Evolutionary conservation across 1,284 basidiomycete genomes (phyloP).

Genomic region (Cutaneotrichosporon cutaneum): DNA sequence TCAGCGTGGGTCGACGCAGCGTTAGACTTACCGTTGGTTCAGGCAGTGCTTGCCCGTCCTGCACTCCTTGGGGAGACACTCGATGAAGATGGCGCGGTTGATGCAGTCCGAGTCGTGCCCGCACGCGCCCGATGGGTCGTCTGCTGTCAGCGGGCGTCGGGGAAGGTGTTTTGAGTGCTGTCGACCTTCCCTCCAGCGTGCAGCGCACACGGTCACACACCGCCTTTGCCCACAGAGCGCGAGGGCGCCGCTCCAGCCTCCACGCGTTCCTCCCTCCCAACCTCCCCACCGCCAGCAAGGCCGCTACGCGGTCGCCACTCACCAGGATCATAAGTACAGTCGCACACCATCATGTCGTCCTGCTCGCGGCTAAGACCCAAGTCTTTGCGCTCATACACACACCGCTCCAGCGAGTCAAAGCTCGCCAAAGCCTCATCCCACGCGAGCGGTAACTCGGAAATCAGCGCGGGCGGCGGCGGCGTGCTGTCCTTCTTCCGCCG

Average conservation of each 20-base stretch:
- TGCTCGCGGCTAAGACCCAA: constrained; percentile 83
- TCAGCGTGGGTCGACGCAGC: constrained; percentile 10
- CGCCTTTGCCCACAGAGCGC: too few relatives aligned
- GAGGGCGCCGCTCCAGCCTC: too few relatives aligned
- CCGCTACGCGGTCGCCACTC: too few relatives aligned
- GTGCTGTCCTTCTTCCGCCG: neutral
- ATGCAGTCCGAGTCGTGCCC: constrained; percentile 91
- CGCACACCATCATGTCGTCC: constrained; percentile 89
- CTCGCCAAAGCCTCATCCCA: constrained; percentile 69
- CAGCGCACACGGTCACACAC: too few relatives aligned
- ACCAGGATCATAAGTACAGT: constrained; percentile 77
- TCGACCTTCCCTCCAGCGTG: neutral
- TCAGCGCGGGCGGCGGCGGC: constrained; percentile 59
- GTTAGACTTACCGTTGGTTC: constrained; percentile 77
- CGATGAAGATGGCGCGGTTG: constrained; percentile 95
- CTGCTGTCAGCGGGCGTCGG: constrained; percentile 39
- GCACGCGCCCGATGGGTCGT: constrained; percentile 68
- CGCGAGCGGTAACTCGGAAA: constrained; percentile 72
- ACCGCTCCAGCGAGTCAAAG: constrained; percentile 72
- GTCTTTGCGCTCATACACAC: constrained; percentile 83
- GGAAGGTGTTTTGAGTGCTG: too few relatives aligned
- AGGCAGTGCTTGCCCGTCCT: constrained; percentile 76
- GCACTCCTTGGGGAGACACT: constrained; percentile 87
- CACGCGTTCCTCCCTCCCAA: too few relatives aligned
- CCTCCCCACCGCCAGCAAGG: too few relatives aligned